Evolutionary conservation across 2,329 filamentous ascomycete species (phyloP), one percentile per base, ranked within the genome.

Genomic region (Botrytis aclada): DNA sequence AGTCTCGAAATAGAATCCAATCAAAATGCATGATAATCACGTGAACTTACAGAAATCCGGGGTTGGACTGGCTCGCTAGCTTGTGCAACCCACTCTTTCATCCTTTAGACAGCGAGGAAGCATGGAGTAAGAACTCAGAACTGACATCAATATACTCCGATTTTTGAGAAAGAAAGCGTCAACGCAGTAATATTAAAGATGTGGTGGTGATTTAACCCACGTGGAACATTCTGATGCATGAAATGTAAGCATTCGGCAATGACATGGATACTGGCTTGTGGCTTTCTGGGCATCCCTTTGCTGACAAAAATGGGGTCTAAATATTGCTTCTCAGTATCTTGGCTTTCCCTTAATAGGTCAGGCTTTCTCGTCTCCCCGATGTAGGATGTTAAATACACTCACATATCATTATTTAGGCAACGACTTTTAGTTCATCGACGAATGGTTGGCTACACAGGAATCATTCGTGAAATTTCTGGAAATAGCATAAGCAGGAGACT

Each of bases 1-100:
- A 47, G 8, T 67, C 62, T 60, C 7, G 65, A 72, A 67, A 72
- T 72, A 67, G 34, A 56, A 56, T 54, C 34, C 65, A 41, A 67
- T 41, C 18, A 64, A 41, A 29, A 39, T 16, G 18, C 4, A 47
- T 4, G 2, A 0, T 1, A 1, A 37, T 37, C 69, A 70, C 60
- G 65, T 67, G 65, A 41, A 3, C 0, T 22, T 1, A 10, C 6
- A 12, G 12, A 7, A n/a, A 47, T 22, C 7, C 34, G 6, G 5
- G 4, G 7, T n/a, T 39, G 41, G 10, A 51, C 54, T 32, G 41
- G 41, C 16, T 71, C 39, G 45, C 32, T 37, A 51, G 34, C 43
- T 4, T 34, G 34, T 25, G 22, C 16, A 20, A 41, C 18, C 22
- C 32, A 14, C 12, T 34, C 43, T 10, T 10, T 47, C 22, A 63